These are phyloP conservation scores for Didymella arachidicola DNA, from an alignment of 2,329 filamentous ascomycete species.

Conservation along the genomic window DNA sequence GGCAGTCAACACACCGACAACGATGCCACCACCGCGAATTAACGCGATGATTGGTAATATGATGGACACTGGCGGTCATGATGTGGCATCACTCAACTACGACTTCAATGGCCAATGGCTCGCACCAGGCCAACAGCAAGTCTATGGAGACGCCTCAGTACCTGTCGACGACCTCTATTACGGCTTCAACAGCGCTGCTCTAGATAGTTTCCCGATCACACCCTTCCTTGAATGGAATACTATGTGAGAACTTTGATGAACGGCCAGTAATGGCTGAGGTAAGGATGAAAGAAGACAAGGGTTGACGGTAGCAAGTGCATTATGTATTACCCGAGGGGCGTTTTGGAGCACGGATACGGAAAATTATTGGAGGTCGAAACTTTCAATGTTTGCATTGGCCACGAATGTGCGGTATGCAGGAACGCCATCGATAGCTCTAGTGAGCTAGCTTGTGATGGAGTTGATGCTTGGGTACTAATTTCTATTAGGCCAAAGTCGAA, in stretches of 20 bases:
- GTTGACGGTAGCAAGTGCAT: too few relatives aligned
- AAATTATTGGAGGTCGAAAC: too few relatives aligned
- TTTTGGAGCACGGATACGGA: too few relatives aligned
- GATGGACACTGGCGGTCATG: constrained; percentile 3
- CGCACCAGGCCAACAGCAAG: constrained; percentile 21
- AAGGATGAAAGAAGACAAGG: too few relatives aligned
- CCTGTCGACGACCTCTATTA: constrained; percentile 38
- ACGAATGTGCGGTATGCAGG: too few relatives aligned
- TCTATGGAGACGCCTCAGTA: constrained; percentile 25
- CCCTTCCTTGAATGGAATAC: constrained; percentile 27
- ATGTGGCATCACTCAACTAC: constrained; percentile 10
- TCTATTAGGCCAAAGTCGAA: too few relatives aligned
- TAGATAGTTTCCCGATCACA: constrained; percentile 34
- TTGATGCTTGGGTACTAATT: too few relatives aligned
- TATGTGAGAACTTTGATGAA: constrained; percentile 7
- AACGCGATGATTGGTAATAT: neutral
- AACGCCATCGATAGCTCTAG: too few relatives aligned
- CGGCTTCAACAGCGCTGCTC: constrained; percentile 37
- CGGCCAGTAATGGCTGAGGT: too few relatives aligned
- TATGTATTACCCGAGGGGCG: too few relatives aligned
- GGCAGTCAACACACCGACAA: constrained; percentile 10
- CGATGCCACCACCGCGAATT: constrained; percentile 11
- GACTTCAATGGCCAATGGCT: constrained; percentile 26
- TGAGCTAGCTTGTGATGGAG: too few relatives aligned
- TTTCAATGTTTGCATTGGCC: too few relatives aligned